phyloP scores from a whole-genome alignment of 441 rosid species.

The Hura crepitans region DNA sequence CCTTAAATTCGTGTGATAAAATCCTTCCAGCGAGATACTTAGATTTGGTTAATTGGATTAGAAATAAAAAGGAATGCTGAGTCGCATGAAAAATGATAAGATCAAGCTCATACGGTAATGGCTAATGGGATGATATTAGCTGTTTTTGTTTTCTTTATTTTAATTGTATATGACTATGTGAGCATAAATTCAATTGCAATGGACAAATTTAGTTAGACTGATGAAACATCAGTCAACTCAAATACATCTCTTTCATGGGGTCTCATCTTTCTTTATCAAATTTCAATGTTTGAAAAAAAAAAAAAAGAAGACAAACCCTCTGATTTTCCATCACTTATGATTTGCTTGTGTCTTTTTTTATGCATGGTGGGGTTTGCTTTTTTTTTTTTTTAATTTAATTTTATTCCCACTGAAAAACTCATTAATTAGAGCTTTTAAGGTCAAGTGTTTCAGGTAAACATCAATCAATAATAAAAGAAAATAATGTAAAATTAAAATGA shows the following conservation, averaged over 20 bases:
- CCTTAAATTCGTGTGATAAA: too few relatives aligned
- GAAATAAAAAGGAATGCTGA: too few relatives aligned
- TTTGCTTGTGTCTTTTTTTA: not conserved
- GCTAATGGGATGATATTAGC: conserved; percentile 4
- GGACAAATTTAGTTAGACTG: not conserved
- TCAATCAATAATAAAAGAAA: not conserved
- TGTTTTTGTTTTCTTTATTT: not conserved
- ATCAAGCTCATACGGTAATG: too few relatives aligned
- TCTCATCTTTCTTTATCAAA: not conserved
- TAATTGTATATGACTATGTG: not conserved
- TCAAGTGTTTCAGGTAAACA: conserved; percentile 14
- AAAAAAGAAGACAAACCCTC: not conserved
- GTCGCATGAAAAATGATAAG: not conserved
- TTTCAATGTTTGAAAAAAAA: not conserved
- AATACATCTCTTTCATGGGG: conserved; percentile 3
- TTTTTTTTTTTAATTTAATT: not conserved
- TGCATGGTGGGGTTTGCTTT: not conserved
- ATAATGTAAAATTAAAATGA: not conserved
- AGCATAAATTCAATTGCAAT: not conserved
- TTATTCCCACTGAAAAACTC: not conserved
- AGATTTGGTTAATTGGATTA: not conserved
- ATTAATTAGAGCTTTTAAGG: not conserved
- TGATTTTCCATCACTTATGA: conserved; percentile 12
- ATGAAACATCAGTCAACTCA: conserved; percentile 9
- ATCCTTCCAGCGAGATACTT: too few relatives aligned